phyloP scores from a whole-genome alignment of 2,329 filamentous ascomycete species.

The Clarireedia paspali region DNA sequence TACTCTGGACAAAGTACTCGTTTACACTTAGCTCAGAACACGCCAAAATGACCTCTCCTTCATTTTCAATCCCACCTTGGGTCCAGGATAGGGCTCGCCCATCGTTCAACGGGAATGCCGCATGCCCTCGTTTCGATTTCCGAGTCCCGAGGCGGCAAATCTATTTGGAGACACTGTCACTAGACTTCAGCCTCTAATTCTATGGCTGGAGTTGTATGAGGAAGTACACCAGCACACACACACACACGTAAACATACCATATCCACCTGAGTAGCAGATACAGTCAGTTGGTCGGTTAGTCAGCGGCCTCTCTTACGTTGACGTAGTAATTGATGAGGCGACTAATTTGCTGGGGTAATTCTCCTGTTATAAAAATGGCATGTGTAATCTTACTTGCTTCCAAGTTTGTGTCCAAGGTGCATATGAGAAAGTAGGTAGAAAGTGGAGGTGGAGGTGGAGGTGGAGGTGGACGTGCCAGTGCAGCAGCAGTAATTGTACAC shows the following conservation, averaged over 20 bases:
- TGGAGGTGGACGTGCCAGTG: too few relatives aligned
- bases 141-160: not conserved
- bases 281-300: not conserved
- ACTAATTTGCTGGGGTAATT: not conserved
- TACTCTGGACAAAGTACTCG: too few relatives aligned
- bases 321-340: not conserved
- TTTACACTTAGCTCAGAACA: too few relatives aligned
- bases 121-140: not conserved
- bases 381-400: conserved; percentile 6
- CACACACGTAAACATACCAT: too few relatives aligned
- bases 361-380: conserved; percentile 3
- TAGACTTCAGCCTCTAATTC: not conserved
- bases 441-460: too few relatives aligned
- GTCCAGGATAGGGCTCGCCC: too few relatives aligned
- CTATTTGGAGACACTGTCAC: not conserved
- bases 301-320: not conserved
- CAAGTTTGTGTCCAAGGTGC: too few relatives aligned
- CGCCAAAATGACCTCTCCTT: not conserved
- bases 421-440: too few relatives aligned
- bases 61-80: not conserved
- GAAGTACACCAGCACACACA: not conserved
- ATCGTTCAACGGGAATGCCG: not conserved
- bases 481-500: too few relatives aligned
- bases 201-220: not conserved
- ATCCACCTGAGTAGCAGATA: not conserved